Evolutionary conservation across 202 grass and related monocot genomes (phyloP).

Genomic region (Carex sylvatica): DNA sequence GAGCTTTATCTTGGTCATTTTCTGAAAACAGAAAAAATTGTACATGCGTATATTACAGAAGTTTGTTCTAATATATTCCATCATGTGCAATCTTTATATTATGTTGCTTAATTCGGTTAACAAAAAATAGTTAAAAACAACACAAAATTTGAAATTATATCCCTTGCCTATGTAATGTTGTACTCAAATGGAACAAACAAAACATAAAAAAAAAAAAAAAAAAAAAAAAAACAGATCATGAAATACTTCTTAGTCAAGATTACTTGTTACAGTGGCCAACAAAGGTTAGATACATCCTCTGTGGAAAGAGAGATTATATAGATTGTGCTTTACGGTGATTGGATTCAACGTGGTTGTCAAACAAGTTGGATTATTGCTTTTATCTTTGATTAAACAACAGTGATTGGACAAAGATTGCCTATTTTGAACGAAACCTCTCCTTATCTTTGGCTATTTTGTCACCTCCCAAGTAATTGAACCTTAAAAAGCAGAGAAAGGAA

Average conservation of each 20-base stretch:
- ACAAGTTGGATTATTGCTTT: background rate
- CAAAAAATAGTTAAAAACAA: background rate
- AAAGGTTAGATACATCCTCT: slow-evolving; percentile 20
- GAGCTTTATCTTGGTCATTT: background rate
- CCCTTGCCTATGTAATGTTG: background rate
- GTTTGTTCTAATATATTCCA: background rate
- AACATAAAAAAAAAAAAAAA: background rate
- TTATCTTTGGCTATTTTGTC: slow-evolving; percentile 11
- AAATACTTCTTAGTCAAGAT: background rate
- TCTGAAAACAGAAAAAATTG: background rate
- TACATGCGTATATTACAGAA: background rate
- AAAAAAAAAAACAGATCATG: background rate
- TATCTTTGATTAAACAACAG: slow-evolving; percentile 14
- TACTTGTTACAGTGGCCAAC: slow-evolving; percentile 27
- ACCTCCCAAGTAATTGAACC: slow-evolving; percentile 9
- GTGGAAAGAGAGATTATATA: slow-evolving; percentile 15
- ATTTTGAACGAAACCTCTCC: slow-evolving; percentile 18
- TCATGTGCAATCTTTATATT: background rate
- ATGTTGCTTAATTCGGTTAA: background rate
- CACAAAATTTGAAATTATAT: background rate
- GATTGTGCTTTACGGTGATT: slow-evolving; percentile 16
- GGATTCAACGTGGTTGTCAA: background rate
- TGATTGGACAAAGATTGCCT: background rate
- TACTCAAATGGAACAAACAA: background rate
- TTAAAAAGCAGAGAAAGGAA: background rate